Evolutionary conservation across 768 basidiomycete genomes (phyloP).

Genomic region (Boletus sensibilis): DNA sequence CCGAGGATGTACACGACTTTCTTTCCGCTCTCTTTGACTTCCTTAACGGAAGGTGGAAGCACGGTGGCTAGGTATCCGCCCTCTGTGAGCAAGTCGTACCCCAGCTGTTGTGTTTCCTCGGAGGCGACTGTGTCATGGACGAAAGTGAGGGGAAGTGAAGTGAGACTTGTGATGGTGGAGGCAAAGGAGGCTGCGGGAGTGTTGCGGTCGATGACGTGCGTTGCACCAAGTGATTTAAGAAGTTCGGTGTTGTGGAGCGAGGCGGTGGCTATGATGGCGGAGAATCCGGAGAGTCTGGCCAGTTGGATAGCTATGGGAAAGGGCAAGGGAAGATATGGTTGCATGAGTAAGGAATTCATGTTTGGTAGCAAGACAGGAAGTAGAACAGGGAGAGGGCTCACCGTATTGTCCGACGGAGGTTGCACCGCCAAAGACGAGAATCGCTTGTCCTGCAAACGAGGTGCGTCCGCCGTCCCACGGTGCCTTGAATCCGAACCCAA

Average conservation of each 20-base stretch:
- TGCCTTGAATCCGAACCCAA: slow-evolving; percentile 23
- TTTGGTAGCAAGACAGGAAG: no score
- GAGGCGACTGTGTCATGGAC: slow-evolving; percentile 26
- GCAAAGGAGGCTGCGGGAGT: slow-evolving; percentile 2
- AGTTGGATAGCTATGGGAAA: slow-evolving; percentile 27
- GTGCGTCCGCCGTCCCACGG: slow-evolving; percentile 29
- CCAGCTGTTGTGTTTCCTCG: slow-evolving; percentile 31
- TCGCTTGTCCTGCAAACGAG: slow-evolving; percentile 29
- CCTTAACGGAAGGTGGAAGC: not conserved
- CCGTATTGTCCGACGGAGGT: slow-evolving; percentile 36
- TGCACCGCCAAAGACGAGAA: slow-evolving; percentile 36
- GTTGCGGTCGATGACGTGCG: slow-evolving; percentile 32
- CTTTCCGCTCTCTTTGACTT: not conserved
- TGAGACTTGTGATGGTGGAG: not conserved
- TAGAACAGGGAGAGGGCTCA: slow-evolving; percentile 1
- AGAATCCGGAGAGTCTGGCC: slow-evolving; percentile 29
- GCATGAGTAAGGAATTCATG: not conserved
- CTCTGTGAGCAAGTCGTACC: slow-evolving; percentile 25
- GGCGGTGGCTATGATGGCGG: slow-evolving; percentile 36
- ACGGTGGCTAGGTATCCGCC: slow-evolving; percentile 24
- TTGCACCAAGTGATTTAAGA: slow-evolving; percentile 34
- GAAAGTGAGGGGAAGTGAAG: not conserved
- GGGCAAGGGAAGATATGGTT: not conserved
- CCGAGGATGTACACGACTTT: not conserved
- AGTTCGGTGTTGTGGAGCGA: slow-evolving; percentile 30